Evolutionary conservation across 257 asterid genomes (phyloP), one percentile per base, ranked within the genome.

Genomic region (Penstemon newberryi): DNA sequence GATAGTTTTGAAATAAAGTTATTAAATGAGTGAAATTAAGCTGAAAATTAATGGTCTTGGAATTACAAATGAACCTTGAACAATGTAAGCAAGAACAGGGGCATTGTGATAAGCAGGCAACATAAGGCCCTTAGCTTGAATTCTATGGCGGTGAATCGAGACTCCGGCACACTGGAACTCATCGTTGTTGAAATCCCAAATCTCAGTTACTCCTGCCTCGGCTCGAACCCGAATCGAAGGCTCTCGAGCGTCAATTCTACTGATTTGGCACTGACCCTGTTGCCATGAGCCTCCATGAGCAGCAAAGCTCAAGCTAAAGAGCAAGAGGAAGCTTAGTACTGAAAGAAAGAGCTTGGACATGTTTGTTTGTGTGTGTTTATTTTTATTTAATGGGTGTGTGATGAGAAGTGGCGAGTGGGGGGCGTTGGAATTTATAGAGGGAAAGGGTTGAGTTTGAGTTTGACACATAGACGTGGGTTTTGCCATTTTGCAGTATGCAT

Each of bases 141-240:
- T 65, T 7, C 13, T 66, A 43, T 82, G 89, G 56, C 89, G 92
- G 50, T 70, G 72, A 36, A 86, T 2, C 3, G 89, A 69, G 0
- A 80, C 94, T 1, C 93, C 91, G 39, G 87, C 90, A 61, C 95
- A 90, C 8, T 54, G 84, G 85, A 84, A 83, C 9, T 87, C 91
- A 0, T 77, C 69, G 53, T 47, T 47, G 44, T 74, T 74, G 65
- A 73, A 67, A 7, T 87, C 88, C 88, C 88, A 87, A 69, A 77
- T 72, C 71, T 87, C 91, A 0, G 87, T 67, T 0, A 15, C 44
- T 5, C 96, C 95, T 53, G 82, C 96, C 46, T 90, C 93, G 0
- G 95, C 80, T 25, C 75, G 62, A 15, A 81, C 43, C 12, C 70
- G 62, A 4, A 25, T 60, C 0, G 82, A 40, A 2, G 95, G 87